A percentile compares a stretch with the other conserved stretches of the same genome.
These are phyloP conservation scores for Dictyostelium intermedium DNA, from an alignment of 78 protist species.

Conservation along the genomic window DNA sequence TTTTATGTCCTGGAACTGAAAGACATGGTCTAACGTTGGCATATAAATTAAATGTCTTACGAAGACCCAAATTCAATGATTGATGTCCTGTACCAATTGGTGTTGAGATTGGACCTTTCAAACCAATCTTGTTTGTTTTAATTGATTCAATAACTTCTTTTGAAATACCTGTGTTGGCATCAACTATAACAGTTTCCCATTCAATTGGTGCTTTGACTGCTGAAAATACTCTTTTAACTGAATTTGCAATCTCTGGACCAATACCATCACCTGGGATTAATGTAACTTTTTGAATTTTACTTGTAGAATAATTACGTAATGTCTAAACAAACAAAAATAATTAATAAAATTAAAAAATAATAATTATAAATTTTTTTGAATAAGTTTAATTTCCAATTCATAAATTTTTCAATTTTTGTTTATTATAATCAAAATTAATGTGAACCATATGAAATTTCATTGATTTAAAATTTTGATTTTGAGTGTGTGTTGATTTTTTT, in stretches of 20 bases:
- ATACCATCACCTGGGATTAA: conserved; percentile 89
- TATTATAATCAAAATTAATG: no score
- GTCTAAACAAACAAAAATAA: background rate
- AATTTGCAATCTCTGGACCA: conserved; percentile 91
- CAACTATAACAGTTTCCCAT: conserved; percentile 80
- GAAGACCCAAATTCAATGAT: conserved; percentile 89
- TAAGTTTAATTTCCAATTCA: no score
- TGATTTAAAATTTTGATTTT: background rate
- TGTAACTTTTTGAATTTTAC: conserved; percentile 31
- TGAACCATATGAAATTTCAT: no score
- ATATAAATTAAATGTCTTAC: conserved; percentile 85
- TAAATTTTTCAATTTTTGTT: no score
- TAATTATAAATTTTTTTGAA: background rate
- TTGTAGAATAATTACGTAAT: background rate
- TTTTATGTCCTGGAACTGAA: conserved; percentile 84
- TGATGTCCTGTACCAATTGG: conserved; percentile 92
- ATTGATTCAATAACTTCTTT: conserved; percentile 73
- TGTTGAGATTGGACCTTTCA: conserved; percentile 89
- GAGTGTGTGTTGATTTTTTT: background rate
- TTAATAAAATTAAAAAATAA: background rate
- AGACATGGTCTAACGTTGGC: conserved; percentile 92
- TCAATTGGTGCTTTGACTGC: conserved; percentile 86
- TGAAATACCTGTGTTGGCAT: conserved; percentile 76
- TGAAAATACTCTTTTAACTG: conserved; percentile 83
- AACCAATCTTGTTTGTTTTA: conserved; percentile 66